These are phyloP conservation scores for Atractiella rhizophila DNA, from an alignment of 768 basidiomycete species.

Conservation along the genomic window DNA sequence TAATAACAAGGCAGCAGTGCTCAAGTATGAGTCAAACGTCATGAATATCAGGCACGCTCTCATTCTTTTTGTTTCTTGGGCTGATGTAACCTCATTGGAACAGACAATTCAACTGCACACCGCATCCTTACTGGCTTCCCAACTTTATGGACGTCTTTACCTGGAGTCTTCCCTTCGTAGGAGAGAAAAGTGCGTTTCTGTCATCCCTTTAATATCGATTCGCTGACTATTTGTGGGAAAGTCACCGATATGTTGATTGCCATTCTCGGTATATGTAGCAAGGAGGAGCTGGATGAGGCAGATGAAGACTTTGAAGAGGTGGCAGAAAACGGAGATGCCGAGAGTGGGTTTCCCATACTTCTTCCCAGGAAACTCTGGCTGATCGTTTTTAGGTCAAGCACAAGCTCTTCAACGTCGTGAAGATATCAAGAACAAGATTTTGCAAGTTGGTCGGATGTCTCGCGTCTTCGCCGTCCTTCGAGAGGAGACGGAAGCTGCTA, in stretches of 20 bases:
- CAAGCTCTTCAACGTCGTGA: constrained; percentile 42
- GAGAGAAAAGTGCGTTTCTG: constrained; percentile 58
- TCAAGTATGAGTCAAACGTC: constrained; percentile 93
- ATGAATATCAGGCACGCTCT: constrained; percentile 13
- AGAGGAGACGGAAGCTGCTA: constrained; percentile 92
- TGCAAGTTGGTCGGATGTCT: constrained; percentile 89
- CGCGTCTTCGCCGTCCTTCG: constrained; percentile 86
- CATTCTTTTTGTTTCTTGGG: constrained; percentile 29
- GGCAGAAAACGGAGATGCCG: background rate
- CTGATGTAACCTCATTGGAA: too few relatives aligned
- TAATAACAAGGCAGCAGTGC: constrained; percentile 93
- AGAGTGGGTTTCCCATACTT: background rate
- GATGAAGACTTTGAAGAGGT: constrained; percentile 29
- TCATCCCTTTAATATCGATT: background rate
- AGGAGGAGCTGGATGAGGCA: constrained; percentile 80
- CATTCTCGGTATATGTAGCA: constrained; percentile 79
- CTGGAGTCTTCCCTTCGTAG: constrained; percentile 94
- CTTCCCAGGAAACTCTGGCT: background rate
- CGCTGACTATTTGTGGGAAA: constrained; percentile 19
- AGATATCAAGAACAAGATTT: constrained; percentile 92
- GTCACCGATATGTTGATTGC: constrained; percentile 98
- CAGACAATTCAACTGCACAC: constrained; percentile 94
- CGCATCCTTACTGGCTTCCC: constrained; percentile 92
- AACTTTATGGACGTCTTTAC: constrained; percentile 99
- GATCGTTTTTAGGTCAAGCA: constrained; percentile 11